Evolutionary conservation across 2,329 filamentous ascomycete genomes (phyloP).

Genomic region (Microsporum canis): DNA sequence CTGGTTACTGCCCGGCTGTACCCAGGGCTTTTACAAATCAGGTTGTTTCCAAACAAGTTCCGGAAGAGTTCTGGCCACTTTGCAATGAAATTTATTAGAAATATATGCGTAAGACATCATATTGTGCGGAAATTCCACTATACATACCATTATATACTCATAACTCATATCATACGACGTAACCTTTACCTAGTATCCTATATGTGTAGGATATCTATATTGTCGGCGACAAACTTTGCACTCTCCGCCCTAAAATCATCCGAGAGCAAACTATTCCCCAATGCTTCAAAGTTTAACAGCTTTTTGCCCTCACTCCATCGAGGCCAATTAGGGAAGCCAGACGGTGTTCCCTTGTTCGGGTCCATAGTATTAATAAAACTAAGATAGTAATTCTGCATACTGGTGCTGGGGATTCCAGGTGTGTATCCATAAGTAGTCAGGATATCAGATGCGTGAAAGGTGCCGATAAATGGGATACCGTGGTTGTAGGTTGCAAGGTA

Average conservation of each 20-base stretch:
- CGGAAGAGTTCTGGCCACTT: too few relatives aligned
- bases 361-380: conserved; percentile 60
- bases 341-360: conserved; percentile 47
- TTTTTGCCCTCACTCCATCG: conserved; percentile 37
- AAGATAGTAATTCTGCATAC: conserved; percentile 58
- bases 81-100: too few relatives aligned
- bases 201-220: neutral
- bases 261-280: neutral
- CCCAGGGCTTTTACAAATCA: too few relatives aligned
- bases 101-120: too few relatives aligned
- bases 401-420: conserved; percentile 49
- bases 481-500: conserved; percentile 64
- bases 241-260: neutral
- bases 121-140: too few relatives aligned
- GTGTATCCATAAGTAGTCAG: conserved; percentile 53
- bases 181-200: neutral
- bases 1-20: too few relatives aligned
- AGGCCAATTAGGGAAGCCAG: conserved; percentile 40
- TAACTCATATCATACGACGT: neutral
- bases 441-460: conserved; percentile 61
- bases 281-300: neutral
- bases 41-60: too few relatives aligned
- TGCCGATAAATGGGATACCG: conserved; percentile 60
- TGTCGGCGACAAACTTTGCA: neutral
- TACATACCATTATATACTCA: neutral